These are phyloP conservation scores for Pseudogymnoascus sp. DNA, from an alignment of 2,329 filamentous ascomycete species.

Conservation along the genomic window DNA sequence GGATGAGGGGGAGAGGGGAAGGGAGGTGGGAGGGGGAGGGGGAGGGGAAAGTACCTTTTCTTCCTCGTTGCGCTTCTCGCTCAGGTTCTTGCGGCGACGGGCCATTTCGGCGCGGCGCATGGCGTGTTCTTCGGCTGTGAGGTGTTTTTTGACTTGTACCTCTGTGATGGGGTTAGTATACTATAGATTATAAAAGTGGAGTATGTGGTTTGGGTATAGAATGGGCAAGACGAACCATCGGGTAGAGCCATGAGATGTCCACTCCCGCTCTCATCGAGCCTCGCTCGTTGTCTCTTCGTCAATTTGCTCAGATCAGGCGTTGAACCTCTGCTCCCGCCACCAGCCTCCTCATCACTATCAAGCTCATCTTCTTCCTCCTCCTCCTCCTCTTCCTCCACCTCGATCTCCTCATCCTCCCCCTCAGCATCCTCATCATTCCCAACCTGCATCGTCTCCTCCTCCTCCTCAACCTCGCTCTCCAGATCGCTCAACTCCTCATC, in stretches of 20 bases:
- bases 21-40: neutral
- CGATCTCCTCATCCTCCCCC: constrained; percentile 33
- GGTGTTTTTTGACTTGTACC: constrained; percentile 63
- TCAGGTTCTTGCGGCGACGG: constrained; percentile 62
- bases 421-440: constrained; percentile 38
- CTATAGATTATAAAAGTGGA: neutral
- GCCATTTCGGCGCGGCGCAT: constrained; percentile 70
- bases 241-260: constrained; percentile 35
- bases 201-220: too few relatives aligned
- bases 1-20: neutral
- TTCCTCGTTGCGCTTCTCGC: constrained; percentile 70
- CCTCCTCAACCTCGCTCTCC: constrained; percentile 33
- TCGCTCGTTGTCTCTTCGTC: constrained; percentile 60
- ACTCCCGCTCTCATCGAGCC: constrained; percentile 43
- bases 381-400: constrained; percentile 29
- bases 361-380: constrained; percentile 23
- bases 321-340: constrained; percentile 43
- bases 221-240: constrained; percentile 28
- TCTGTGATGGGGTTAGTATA: constrained; percentile 34
- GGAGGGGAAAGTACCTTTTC: constrained; percentile 50
- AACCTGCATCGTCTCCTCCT: constrained; percentile 36
- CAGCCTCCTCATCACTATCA: constrained; percentile 33
- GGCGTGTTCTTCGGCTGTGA: constrained; percentile 65
- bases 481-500: constrained; percentile 30
- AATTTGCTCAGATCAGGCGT: constrained; percentile 58